Percentiles rank a stretch among this genome's conserved stretches.
These are phyloP conservation scores for Sporobolomyces roseus DNA, from an alignment of 768 basidiomycete species.

Conservation along the genomic window DNA sequence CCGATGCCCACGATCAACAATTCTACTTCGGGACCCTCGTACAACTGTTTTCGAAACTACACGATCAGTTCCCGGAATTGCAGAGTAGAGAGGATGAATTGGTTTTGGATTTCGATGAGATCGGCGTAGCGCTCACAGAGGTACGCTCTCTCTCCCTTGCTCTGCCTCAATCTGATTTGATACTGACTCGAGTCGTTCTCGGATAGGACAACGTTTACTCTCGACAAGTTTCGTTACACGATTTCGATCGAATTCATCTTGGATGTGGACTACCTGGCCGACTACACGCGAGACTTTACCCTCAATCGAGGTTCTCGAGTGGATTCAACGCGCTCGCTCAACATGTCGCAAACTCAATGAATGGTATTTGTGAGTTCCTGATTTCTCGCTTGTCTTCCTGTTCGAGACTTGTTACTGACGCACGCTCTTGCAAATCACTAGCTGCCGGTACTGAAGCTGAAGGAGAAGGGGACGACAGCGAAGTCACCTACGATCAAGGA, in stretches of 20 bases:
- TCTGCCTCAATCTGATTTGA: background rate
- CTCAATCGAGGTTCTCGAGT: conserved; percentile 30
- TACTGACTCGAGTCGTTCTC: background rate
- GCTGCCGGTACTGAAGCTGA: background rate
- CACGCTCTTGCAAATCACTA: background rate
- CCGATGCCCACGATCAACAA: conserved; percentile 14
- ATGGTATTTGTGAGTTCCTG: background rate
- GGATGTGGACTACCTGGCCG: conserved; percentile 42
- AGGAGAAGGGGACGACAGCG: conserved; percentile 1
- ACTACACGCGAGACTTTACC: conserved; percentile 29
- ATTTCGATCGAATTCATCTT: conserved; percentile 43
- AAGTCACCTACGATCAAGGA: background rate
- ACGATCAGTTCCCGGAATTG: conserved; percentile 32
- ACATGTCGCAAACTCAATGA: conserved; percentile 29
- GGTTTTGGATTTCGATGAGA: conserved; percentile 41
- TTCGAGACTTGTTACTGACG: background rate
- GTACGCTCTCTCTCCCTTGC: conserved; percentile 19
- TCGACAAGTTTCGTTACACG: conserved; percentile 38
- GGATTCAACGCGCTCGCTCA: conserved; percentile 41
- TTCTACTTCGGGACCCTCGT: conserved; percentile 42
- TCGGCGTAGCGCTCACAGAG: conserved; percentile 42
- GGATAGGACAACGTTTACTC: conserved; percentile 43
- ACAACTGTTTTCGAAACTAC: conserved; percentile 30
- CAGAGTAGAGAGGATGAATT: conserved; percentile 37
- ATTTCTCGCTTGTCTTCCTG: background rate